A percentile compares a stretch with the other conserved stretches of the same genome.
These are phyloP conservation scores for Plasmodium vivax DNA, from an alignment of 169 alveolate genomes.

Conservation along the genomic window DNA sequence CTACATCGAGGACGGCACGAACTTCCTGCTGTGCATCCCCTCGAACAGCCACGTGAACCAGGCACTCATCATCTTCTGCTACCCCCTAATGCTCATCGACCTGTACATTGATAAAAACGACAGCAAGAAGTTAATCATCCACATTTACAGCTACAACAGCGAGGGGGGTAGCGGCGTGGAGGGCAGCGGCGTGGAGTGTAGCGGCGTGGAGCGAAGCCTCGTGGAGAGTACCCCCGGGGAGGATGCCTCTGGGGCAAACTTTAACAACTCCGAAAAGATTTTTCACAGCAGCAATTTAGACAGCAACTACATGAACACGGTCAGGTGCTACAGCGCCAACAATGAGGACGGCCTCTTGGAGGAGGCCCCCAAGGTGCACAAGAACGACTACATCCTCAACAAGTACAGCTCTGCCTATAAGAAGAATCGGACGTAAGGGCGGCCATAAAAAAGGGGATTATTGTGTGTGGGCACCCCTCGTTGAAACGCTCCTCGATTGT, in stretches of 20 bases:
- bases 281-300: conserved; percentile 17
- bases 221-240: neutral
- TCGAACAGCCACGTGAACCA: conserved; percentile 56
- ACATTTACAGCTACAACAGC: conserved; percentile 49
- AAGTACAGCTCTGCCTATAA: conserved; percentile 49
- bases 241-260: neutral
- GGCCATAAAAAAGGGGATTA: neutral
- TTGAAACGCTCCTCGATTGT: neutral
- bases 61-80: conserved; percentile 54
- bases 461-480: neutral
- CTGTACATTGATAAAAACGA: conserved; percentile 67
- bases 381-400: conserved; percentile 36
- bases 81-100: conserved; percentile 68
- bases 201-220: neutral
- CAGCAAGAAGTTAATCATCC: conserved; percentile 43
- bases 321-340: conserved; percentile 50
- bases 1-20: conserved; percentile 53
- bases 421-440: conserved; percentile 48
- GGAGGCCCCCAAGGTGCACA: conserved; percentile 1
- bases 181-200: neutral
- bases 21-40: conserved; percentile 58
- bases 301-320: neutral
- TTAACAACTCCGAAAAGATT: conserved; percentile 62
- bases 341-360: conserved; percentile 37
- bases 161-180: conserved; percentile 20